These are phyloP conservation scores for Fusarium marasasianum DNA, from an alignment of 2,329 filamentous ascomycete genomes.

Conservation along the genomic window DNA sequence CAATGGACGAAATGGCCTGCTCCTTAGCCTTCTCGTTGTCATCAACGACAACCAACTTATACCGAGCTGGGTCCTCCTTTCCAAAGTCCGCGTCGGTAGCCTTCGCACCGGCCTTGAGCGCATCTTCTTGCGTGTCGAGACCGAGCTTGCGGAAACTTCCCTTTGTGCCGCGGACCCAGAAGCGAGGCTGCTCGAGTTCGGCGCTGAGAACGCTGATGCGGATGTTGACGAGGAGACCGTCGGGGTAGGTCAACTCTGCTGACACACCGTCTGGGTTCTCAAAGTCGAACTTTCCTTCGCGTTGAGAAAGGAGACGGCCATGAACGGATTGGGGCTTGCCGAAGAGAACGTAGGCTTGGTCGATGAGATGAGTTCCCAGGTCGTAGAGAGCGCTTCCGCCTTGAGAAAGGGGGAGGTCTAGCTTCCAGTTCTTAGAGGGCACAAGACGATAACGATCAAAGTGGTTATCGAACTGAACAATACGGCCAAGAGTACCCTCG, in stretches of 20 bases:
- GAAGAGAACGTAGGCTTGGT: slow-evolving; percentile 77
- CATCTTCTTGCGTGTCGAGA: slow-evolving; percentile 80
- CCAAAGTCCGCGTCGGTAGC: slow-evolving; percentile 72
- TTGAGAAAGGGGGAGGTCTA: slow-evolving; percentile 62
- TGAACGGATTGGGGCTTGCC: slow-evolving; percentile 74
- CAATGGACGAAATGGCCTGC: slow-evolving; percentile 64
- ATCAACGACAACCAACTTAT: slow-evolving; percentile 66
- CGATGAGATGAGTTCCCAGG: slow-evolving; percentile 78
- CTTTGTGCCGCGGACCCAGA: slow-evolving; percentile 79
- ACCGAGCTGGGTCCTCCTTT: slow-evolving; percentile 67
- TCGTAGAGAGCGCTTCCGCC: slow-evolving; percentile 78
- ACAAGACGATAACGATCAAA: slow-evolving; percentile 78
- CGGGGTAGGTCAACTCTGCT: slow-evolving; percentile 72
- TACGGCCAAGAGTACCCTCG: slow-evolving; percentile 70
- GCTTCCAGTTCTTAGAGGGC: slow-evolving; percentile 73
- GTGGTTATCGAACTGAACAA: slow-evolving; percentile 82
- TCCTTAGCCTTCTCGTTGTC: slow-evolving; percentile 61
- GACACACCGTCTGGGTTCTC: slow-evolving; percentile 68
- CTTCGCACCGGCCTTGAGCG: slow-evolving; percentile 71
- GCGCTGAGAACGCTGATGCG: slow-evolving; percentile 75
- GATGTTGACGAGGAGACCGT: slow-evolving; percentile 71
- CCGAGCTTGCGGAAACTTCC: slow-evolving; percentile 78
- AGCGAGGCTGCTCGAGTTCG: slow-evolving; percentile 75
- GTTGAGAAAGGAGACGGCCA: slow-evolving; percentile 73
- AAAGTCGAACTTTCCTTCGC: slow-evolving; percentile 57